phyloP scores from a whole-genome alignment of 106 monocot genomes.

The Hemerocallis citrina region DNA sequence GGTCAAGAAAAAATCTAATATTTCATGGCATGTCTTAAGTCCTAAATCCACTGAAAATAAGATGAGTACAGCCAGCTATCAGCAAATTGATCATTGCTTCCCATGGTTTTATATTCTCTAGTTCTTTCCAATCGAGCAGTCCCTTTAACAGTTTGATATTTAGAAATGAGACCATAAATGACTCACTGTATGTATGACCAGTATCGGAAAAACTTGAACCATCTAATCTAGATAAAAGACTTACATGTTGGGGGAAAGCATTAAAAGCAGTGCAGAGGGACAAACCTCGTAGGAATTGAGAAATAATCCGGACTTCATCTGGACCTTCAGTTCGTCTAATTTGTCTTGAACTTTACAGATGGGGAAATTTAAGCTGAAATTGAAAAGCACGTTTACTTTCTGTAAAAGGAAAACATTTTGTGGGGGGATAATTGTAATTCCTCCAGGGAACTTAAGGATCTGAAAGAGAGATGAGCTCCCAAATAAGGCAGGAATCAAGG shows the following conservation, averaged over 20 bases:
- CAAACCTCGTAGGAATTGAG: conserved; percentile 81
- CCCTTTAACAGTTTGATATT: background rate
- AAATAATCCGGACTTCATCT: conserved; percentile 74
- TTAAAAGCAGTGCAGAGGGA: background rate
- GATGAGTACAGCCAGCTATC: background rate
- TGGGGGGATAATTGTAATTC: conserved; percentile 77
- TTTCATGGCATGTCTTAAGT: background rate
- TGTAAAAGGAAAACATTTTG: conserved; percentile 83
- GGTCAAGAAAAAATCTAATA: background rate
- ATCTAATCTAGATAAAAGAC: background rate
- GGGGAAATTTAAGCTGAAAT: conserved; percentile 83
- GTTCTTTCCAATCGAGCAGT: background rate
- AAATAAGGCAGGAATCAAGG: conserved; percentile 64
- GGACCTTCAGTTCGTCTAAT: conserved; percentile 57
- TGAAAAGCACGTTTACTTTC: conserved; percentile 61
- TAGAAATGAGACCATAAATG: background rate
- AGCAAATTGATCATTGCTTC: background rate
- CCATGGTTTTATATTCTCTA: background rate
- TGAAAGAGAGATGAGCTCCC: conserved; percentile 81
- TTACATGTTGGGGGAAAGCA: background rate
- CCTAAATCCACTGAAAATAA: background rate
- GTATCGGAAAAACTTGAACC: background rate
- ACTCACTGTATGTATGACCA: background rate
- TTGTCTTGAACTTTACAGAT: conserved; percentile 59
- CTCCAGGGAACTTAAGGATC: conserved; percentile 78